Conservation (phyloP, 208 protist species). For the Kentomonas sorsogonicus region DNA sequence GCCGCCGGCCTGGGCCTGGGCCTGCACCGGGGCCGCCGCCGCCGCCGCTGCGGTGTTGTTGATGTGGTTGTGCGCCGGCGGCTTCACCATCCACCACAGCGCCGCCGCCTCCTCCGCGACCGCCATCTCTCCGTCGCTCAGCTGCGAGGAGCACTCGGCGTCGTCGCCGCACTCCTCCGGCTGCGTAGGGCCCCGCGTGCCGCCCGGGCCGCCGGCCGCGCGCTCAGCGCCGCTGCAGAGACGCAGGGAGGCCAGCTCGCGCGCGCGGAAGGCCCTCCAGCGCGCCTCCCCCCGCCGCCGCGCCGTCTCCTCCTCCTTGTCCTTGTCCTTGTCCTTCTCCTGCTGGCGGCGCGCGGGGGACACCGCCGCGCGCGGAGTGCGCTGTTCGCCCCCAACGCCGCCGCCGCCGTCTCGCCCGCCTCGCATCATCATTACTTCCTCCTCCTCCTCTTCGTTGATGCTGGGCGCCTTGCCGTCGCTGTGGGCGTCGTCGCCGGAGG, state of each 20-base stretch:
- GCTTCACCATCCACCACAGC: neutral
- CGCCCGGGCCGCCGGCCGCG: too few relatives aligned
- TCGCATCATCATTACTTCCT: too few relatives aligned
- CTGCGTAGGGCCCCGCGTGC: too few relatives aligned
- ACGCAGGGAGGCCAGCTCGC: neutral
- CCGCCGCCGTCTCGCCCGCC: too few relatives aligned
- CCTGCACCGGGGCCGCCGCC: neutral
- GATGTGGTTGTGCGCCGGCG: neutral
- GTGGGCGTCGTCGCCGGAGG: neutral
- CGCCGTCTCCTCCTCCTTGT: neutral
- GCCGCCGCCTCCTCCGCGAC: neutral
- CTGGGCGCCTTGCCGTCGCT: slow-evolving; percentile 1
- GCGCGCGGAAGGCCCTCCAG: neutral
- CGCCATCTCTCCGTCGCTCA: neutral
- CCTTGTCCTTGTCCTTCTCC: neutral
- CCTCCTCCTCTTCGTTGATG: neutral
- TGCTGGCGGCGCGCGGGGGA: too few relatives aligned
- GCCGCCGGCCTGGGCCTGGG: neutral
- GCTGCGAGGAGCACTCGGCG: too few relatives aligned
- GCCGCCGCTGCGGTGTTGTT: slow-evolving; percentile 1
- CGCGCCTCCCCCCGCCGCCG: neutral
- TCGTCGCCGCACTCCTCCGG: too few relatives aligned
- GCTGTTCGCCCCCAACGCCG: too few relatives aligned
- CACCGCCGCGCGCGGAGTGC: too few relatives aligned
- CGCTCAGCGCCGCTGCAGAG: neutral